Conservation (phyloP, 2,329 filamentous ascomycete genomes). For the Arthrobotrys pseudoclavata region DNA sequence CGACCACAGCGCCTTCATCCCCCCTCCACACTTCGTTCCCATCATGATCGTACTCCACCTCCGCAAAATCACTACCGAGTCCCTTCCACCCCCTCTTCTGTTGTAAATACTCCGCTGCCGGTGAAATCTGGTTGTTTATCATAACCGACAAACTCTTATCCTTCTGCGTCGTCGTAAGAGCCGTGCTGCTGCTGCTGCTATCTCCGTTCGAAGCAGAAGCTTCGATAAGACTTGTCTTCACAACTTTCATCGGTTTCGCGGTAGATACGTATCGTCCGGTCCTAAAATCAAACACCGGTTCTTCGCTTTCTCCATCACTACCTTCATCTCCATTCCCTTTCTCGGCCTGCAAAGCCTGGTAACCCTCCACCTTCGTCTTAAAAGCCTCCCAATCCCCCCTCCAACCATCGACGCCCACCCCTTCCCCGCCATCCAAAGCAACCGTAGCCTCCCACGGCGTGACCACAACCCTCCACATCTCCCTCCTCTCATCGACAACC, state of each 20-base stretch:
- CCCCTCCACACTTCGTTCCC: constrained; percentile 69
- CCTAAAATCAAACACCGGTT: constrained; percentile 91
- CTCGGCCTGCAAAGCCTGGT: constrained; percentile 58
- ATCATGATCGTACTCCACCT: constrained; percentile 73
- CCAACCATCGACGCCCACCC: constrained; percentile 91
- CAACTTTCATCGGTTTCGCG: constrained; percentile 78
- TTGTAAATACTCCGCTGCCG: constrained; percentile 87
- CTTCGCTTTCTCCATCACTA: constrained; percentile 69
- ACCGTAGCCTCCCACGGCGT: constrained; percentile 94
- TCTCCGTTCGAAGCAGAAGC: constrained; percentile 63
- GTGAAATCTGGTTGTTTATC: constrained; percentile 88
- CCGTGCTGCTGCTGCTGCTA: constrained; percentile 67
- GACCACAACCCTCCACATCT: constrained; percentile 88
- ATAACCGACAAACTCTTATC: constrained; percentile 79
- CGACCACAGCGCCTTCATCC: constrained; percentile 75
- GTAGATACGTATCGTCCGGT: constrained; percentile 86
- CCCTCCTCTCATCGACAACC: constrained; percentile 83
- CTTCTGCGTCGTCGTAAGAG: constrained; percentile 73
- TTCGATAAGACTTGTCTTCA: constrained; percentile 34
- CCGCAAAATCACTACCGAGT: constrained; percentile 83
- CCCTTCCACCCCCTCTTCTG: constrained; percentile 91
- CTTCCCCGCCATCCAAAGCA: constrained; percentile 78
- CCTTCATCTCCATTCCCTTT: constrained; percentile 59
- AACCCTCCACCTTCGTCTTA: constrained; percentile 66
- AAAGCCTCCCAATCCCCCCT: constrained; percentile 85